Conservation (phyloP, 2,329 filamentous ascomycete genomes). For the Cephalotrichum gorgonifer region DNA sequence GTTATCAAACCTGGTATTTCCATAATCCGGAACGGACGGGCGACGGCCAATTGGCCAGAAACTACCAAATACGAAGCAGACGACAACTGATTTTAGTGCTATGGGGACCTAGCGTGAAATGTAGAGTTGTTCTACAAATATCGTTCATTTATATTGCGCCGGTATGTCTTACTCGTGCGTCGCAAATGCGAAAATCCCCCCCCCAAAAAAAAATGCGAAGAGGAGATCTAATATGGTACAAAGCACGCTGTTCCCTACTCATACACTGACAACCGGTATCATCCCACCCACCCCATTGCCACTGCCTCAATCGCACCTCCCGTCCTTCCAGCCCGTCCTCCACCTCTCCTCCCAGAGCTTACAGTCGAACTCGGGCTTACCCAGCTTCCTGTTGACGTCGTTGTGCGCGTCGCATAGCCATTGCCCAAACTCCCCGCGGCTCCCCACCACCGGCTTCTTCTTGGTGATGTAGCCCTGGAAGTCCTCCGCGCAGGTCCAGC, state of each 20-base stretch:
- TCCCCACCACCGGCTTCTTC: conserved; percentile 52
- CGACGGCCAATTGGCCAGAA: too few species aligned
- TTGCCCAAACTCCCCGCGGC: conserved; percentile 60
- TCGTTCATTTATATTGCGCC: too few species aligned
- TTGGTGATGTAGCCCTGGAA: conserved; percentile 72
- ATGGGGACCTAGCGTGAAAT: too few species aligned
- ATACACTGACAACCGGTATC: not conserved
- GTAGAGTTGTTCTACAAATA: too few species aligned
- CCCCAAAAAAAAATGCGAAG: not conserved
- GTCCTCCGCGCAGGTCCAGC: conserved; percentile 90
- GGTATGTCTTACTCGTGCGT: too few species aligned
- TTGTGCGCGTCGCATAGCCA: conserved; percentile 87
- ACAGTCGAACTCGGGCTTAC: conserved; percentile 88
- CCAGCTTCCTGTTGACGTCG: conserved; percentile 79
- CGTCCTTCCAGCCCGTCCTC: conserved; percentile 77
- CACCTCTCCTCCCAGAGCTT: conserved; percentile 85
- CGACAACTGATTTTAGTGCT: too few species aligned
- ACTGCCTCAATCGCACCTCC: conserved; percentile 41
- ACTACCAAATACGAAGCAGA: too few species aligned
- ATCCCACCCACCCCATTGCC: not conserved
- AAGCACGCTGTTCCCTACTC: not conserved
- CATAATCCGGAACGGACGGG: too few species aligned
- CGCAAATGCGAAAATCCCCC: too few species aligned
- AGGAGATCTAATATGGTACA: not conserved
- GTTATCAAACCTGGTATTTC: too few species aligned